Evolutionary conservation across 2,329 filamentous ascomycete species (phyloP).

Genomic region (Aureobasidium pullulans): DNA sequence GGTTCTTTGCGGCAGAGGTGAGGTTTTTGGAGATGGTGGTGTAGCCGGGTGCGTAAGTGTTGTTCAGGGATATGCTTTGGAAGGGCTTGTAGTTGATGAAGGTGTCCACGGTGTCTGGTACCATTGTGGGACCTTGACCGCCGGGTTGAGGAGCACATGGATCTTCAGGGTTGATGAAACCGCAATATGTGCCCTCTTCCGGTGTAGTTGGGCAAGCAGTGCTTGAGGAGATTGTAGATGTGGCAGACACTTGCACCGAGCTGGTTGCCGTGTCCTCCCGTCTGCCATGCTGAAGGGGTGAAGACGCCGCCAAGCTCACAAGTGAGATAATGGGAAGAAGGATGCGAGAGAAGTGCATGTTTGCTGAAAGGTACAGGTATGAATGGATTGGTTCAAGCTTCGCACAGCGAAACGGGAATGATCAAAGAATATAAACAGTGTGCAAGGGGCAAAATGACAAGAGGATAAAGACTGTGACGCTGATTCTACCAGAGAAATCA

Average conservation of each 20-base stretch:
- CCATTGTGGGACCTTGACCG: conserved; percentile 19
- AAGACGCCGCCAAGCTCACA: background rate
- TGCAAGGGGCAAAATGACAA: background rate
- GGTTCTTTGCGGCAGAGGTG: background rate
- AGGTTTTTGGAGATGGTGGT: conserved; percentile 15
- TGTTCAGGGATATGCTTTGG: conserved; percentile 18
- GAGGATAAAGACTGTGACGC: background rate
- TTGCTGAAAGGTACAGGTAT: background rate
- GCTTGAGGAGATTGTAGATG: conserved; percentile 21
- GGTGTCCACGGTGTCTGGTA: conserved; percentile 20
- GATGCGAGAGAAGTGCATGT: background rate
- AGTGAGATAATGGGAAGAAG: background rate
- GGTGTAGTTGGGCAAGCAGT: conserved; percentile 23
- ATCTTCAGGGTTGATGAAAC: conserved; percentile 30
- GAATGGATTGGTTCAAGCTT: too few species aligned
- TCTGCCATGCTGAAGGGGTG: background rate
- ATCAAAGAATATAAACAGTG: background rate
- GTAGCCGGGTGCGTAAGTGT: conserved; percentile 13
- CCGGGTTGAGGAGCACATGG: conserved; percentile 22
- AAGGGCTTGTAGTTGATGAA: conserved; percentile 22
- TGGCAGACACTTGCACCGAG: conserved; percentile 3
- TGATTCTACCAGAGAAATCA: background rate
- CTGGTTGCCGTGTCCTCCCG: background rate
- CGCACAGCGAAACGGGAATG: background rate
- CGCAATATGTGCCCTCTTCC: conserved; percentile 29